Conservation (phyloP, 73 alveolate species). For the Paramecium caudatum region DNA sequence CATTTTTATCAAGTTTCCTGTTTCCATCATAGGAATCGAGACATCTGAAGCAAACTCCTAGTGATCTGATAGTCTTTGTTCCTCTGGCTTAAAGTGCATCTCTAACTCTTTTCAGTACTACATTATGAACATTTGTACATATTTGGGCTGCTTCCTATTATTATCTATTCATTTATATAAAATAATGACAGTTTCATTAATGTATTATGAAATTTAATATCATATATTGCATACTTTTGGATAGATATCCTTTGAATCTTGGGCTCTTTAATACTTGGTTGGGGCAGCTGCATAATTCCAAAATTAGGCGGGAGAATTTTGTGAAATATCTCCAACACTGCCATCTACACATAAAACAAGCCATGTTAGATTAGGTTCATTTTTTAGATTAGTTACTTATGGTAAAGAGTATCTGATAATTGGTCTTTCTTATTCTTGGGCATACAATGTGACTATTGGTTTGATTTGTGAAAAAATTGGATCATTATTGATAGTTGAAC, state of each 20-base stretch:
- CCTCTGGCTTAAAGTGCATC: conserved; percentile 83
- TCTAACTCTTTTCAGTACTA: conserved; percentile 76
- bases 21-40: conserved; percentile 94
- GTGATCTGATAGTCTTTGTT: conserved; percentile 86
- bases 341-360: conserved; percentile 61
- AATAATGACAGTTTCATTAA: too few species aligned
- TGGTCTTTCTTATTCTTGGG: conserved; percentile 49
- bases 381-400: background rate
- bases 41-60: conserved; percentile 91
- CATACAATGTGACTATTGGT: conserved; percentile 48
- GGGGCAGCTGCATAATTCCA: conserved; percentile 47
- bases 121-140: background rate
- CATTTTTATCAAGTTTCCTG: conserved; percentile 92
- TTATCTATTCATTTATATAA: conserved; percentile 63
- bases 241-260: conserved; percentile 30
- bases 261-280: conserved; percentile 1
- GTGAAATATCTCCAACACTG: conserved; percentile 32
- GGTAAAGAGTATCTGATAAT: conserved; percentile 51
- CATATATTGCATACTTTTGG: conserved; percentile 30
- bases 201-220: too few species aligned
- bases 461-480: conserved; percentile 2
- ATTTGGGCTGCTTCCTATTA: conserved; percentile 63
- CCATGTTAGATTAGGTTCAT: conserved; percentile 67
- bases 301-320: conserved; percentile 29
- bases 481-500: conserved; percentile 8